Conservation (phyloP, 1,284 basidiomycete genomes). For the Trichosporon coremiiforme region DNA sequence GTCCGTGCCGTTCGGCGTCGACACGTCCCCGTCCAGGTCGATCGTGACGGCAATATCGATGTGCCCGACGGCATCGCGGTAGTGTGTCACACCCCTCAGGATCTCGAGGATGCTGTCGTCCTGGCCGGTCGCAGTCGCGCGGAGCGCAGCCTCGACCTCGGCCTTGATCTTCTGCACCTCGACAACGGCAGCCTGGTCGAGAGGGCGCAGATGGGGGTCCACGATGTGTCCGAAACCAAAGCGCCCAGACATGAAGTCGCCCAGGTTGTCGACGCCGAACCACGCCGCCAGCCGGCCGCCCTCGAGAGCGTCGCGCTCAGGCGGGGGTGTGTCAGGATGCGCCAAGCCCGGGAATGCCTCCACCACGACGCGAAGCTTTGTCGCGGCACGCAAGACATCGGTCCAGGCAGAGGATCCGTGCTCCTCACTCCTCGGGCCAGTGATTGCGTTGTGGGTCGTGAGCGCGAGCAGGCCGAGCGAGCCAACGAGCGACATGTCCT, state of each 20-base stretch:
- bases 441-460: slow-evolving; percentile 40
- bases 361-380: slow-evolving; percentile 44
- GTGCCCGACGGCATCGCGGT: slow-evolving; percentile 31
- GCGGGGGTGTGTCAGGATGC: slow-evolving; percentile 28
- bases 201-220: slow-evolving; percentile 25
- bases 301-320: slow-evolving; percentile 25
- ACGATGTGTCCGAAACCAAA: slow-evolving; percentile 43
- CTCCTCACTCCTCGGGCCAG: slow-evolving; percentile 30
- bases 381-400: slow-evolving; percentile 45
- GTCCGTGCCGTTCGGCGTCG: slow-evolving; percentile 21
- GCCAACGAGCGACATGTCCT: slow-evolving; percentile 46
- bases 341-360: slow-evolving; percentile 36
- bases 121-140: slow-evolving; percentile 10
- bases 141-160: slow-evolving; percentile 37
- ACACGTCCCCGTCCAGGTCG: slow-evolving; percentile 48
- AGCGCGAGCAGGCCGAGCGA: slow-evolving; percentile 44
- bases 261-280: slow-evolving; percentile 38
- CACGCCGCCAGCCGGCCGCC: slow-evolving; percentile 33
- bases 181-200: slow-evolving; percentile 37
- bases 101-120: slow-evolving; percentile 32
- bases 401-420: slow-evolving; percentile 38
- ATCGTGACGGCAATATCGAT: slow-evolving; percentile 53
- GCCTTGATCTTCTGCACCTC: slow-evolving; percentile 37
- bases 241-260: slow-evolving; percentile 42
- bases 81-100: slow-evolving; percentile 33